Percentiles rank a stretch among this genome's conserved stretches.
These are phyloP conservation scores for Austroboletus rostrupii DNA, from an alignment of 1,284 basidiomycete genomes.

Conservation along the genomic window DNA sequence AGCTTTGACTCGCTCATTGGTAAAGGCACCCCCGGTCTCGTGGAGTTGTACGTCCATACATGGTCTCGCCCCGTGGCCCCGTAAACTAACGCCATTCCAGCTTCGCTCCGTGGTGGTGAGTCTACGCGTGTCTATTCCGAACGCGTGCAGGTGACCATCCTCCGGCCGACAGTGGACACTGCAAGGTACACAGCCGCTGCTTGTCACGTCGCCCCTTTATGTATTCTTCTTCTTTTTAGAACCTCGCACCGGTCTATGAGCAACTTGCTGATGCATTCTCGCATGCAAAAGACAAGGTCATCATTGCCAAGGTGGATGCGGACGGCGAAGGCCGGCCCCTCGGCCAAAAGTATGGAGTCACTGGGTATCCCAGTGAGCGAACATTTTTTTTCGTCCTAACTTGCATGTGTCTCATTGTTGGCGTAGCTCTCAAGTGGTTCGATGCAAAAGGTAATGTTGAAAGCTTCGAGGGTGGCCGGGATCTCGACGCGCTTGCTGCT, in stretches of 20 bases:
- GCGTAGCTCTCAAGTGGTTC: conserved; percentile 88
- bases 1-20: conserved; percentile 80
- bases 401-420: not conserved
- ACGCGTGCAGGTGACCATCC: not conserved
- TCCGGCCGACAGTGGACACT: conserved; percentile 59
- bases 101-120: conserved; percentile 83
- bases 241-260: conserved; percentile 85
- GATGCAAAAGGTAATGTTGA: conserved; percentile 61
- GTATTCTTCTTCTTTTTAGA: conserved; percentile 37
- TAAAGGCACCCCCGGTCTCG: conserved; percentile 75
- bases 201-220: not conserved
- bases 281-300: conserved; percentile 74
- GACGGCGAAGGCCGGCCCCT: conserved; percentile 79
- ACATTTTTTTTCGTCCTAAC: no score
- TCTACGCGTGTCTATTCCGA: conserved; percentile 5
- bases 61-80: not conserved
- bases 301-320: conserved; percentile 92
- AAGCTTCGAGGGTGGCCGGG: conserved; percentile 77
- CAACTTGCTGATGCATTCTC: conserved; percentile 84
- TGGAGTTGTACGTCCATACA: conserved; percentile 75
- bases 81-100: conserved; percentile 34
- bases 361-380: conserved; percentile 81
- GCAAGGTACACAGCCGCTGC: conserved; percentile 54
- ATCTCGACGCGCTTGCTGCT: conserved; percentile 70
- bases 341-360: conserved; percentile 73